Evolutionary conservation across 139 green algal genomes (phyloP), one percentile per base, ranked within the genome.

Genomic region (Chlorella vulgaris): DNA sequence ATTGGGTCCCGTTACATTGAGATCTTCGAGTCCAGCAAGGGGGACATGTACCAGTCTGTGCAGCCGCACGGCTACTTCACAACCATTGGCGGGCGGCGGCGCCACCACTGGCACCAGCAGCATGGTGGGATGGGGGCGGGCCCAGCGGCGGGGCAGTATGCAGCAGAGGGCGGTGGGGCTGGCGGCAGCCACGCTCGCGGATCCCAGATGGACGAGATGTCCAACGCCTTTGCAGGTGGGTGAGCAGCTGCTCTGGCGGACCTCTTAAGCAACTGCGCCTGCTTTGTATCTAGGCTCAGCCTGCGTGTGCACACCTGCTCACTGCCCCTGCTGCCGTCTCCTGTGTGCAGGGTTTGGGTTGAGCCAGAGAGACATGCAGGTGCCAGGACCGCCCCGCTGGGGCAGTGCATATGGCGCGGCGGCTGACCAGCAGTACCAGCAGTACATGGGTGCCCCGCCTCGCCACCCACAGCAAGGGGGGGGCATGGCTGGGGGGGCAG

Each of bases 1-100:
- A 90, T 96, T 66, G 93, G 93, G 21, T 51, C 74, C 0, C 83
- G 93, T 39, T 96, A 96, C 84, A 93, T 96, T 31, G 93, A 96
- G 89, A 75, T 95, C 19, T 96, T 96, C 74, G 78, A 88, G 31
- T 90, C 83, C 65, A 92, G 78, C 61, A 94, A 94, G 81, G 85
- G 83, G 0, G 90, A 94, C 77, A 86, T 93, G 81, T 80, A 86
- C 26, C 85, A 91, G 81, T 85, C 79, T 29, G 55, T 84, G 73
- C 80, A 82, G 63, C 70, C 66, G 71, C 67, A 76, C 39, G 81
- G 81, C n/a, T 85, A 51, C 58, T 85, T 85, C 70, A 85, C 81
- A 26, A 28, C 47, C 21, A 39, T 74, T 35, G 81, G 63, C 26
- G 80, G 81, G 3, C 61, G 60, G 8, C 74, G 74, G 15, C 28